phyloP scores from a whole-genome alignment of 2,329 filamentous ascomycete genomes.

The Hypoxylon sp. region DNA sequence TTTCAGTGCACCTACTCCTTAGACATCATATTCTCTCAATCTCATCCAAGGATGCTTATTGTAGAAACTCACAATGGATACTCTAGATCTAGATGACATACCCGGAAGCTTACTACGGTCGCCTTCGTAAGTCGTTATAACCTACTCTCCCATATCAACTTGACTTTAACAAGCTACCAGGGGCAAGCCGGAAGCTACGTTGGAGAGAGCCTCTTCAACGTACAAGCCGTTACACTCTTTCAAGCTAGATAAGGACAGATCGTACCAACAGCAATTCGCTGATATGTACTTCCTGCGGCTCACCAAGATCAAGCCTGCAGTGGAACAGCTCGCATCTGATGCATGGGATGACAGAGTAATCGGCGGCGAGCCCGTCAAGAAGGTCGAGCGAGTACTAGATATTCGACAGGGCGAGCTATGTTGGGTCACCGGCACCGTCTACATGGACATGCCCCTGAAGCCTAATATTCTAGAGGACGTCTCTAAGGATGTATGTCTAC shows the following conservation, averaged over 20 bases:
- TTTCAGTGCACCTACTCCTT: conserved; percentile 19
- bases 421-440: conserved; percentile 94
- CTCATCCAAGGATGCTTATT: conserved; percentile 14
- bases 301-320: conserved; percentile 84
- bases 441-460: conserved; percentile 97
- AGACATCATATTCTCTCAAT: conserved; percentile 12
- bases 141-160: neutral
- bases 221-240: conserved; percentile 85
- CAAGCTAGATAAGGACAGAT: conserved; percentile 73
- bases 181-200: conserved; percentile 53
- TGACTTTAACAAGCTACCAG: conserved; percentile 48
- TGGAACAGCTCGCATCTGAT: conserved; percentile 78
- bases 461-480: conserved; percentile 97
- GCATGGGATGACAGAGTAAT: conserved; percentile 85
- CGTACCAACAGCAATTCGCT: conserved; percentile 94
- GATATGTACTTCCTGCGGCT: conserved; percentile 98
- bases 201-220: conserved; percentile 64
- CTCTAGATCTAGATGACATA: conserved; percentile 59
- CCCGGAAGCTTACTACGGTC: conserved; percentile 59
- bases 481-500: conserved; percentile 79
- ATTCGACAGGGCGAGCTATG: conserved; percentile 95
- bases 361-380: conserved; percentile 78
- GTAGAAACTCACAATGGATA: conserved; percentile 54
- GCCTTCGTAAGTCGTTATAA: conserved; percentile 59
- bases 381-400: conserved; percentile 90